Evolutionary conservation across 768 basidiomycete species (phyloP), one percentile per base, ranked within the genome.

Genomic region (Tylopilus sp.): DNA sequence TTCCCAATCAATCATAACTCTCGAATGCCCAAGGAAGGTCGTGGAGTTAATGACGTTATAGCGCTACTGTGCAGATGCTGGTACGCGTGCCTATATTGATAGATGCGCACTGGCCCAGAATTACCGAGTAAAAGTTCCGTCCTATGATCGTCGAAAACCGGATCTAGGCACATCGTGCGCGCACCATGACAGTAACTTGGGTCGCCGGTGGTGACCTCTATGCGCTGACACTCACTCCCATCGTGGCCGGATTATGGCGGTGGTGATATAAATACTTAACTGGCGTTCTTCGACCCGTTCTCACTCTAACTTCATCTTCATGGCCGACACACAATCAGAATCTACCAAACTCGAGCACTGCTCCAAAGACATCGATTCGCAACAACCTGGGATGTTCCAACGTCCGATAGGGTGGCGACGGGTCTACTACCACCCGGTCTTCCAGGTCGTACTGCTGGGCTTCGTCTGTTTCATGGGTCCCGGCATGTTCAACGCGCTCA

Each of bases 401-500:
- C 76, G 77, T 38, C 82, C 78, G 1, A 75, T 64, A 1, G 83
- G 84, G 31, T 59, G 83, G 60, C 78, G 71, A 59, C 76, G 80
- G 11, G 25, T 82, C 26, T 85, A 84, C 66, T 77, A 79, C 72
- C 41, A 43, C 16, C 25, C 41, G 17, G 41, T 10, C n/a, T 4
- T 43, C 41, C 41, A 43, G 24, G 41, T 43, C 24, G 25, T 16
- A 28, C 17, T 90, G 69, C 73, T 89, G 21, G 88, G 86, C 41
- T 76, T 89, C 41, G 81, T 89, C 19, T 66, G 67, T 56, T 83
- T 83, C 64, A 80, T 83, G 81, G 56, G 73, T 50, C 71, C 71
- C 66, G 88, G 89, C 51, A 78, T 90, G 50, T 90, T 88, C 72
- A 91, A 91, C 60, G 83, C 88, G 4, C 41, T 43, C 41, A 43